These are phyloP conservation scores for Lodderomyces parapsilosis DNA, from an alignment of 1,139 yeast genomes.

Conservation along the genomic window DNA sequence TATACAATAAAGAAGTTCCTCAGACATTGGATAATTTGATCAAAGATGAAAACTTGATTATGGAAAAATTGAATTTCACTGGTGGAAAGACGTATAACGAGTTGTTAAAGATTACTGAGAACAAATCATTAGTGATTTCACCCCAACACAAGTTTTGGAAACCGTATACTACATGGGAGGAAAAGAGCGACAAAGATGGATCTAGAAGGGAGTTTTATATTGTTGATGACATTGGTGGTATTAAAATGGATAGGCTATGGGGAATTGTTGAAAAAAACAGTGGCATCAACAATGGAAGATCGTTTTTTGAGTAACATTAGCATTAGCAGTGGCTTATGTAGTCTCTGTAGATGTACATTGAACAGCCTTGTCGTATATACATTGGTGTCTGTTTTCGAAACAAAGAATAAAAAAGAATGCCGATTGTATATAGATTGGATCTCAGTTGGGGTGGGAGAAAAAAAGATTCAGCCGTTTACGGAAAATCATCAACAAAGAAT, in stretches of 20 bases:
- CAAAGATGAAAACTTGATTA: slow-evolving; percentile 60
- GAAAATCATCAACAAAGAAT: not conserved
- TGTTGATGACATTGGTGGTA: slow-evolving; percentile 74
- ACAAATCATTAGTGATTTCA: slow-evolving; percentile 39
- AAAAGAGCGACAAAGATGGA: slow-evolving; percentile 26
- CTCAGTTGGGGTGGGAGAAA: too few species aligned
- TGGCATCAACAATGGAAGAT: slow-evolving; percentile 68
- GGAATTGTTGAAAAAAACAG: slow-evolving; percentile 69
- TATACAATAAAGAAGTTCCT: slow-evolving; percentile 61
- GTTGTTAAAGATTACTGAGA: slow-evolving; percentile 49
- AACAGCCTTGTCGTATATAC: too few species aligned
- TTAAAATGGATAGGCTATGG: slow-evolving; percentile 83
- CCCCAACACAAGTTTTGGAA: slow-evolving; percentile 24
- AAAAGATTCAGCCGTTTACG: not conserved
- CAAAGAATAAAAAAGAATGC: too few species aligned
- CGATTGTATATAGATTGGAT: too few species aligned
- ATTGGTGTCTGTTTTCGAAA: too few species aligned
- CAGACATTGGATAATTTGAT: slow-evolving; percentile 65
- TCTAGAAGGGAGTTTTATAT: slow-evolving; percentile 50
- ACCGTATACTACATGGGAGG: slow-evolving; percentile 67
- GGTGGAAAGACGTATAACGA: slow-evolving; percentile 70
- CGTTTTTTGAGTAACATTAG: slow-evolving; percentile 2
- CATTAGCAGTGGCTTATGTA: too few species aligned
- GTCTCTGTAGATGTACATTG: too few species aligned
- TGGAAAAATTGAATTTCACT: slow-evolving; percentile 65